These are phyloP conservation scores for Aspergillus luchuensis DNA, from an alignment of 2,329 filamentous ascomycete species.

Conservation along the genomic window DNA sequence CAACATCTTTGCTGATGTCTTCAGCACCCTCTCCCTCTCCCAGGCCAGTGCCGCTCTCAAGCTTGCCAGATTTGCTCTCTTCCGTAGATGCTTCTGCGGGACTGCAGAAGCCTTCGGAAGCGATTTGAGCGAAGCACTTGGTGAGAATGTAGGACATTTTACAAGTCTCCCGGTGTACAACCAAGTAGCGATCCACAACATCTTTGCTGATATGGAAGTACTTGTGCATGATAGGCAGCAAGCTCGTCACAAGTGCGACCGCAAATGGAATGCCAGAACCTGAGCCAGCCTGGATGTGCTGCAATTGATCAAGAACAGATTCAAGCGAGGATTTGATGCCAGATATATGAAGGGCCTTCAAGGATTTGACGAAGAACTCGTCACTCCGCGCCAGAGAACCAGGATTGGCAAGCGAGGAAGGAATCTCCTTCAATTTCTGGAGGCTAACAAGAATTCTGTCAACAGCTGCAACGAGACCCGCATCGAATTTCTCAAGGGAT, in stretches of 20 bases:
- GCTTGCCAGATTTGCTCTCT: constrained; percentile 70
- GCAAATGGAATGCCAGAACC: constrained; percentile 48
- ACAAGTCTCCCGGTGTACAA: constrained; percentile 69
- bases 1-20: constrained; percentile 96
- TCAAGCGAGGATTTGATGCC: constrained; percentile 55
- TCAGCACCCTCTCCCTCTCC: constrained; percentile 94
- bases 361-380: constrained; percentile 54
- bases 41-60: constrained; percentile 89
- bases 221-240: constrained; percentile 72
- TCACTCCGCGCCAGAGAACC: constrained; percentile 65
- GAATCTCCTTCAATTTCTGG: constrained; percentile 64
- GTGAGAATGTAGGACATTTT: constrained; percentile 75
- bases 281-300: constrained; percentile 48
- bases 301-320: constrained; percentile 50
- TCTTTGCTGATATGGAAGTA: constrained; percentile 66
- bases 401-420: constrained; percentile 61
- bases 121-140: constrained; percentile 75
- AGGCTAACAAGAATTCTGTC: constrained; percentile 78
- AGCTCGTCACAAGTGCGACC: constrained; percentile 60
- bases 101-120: constrained; percentile 85
- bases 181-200: constrained; percentile 60
- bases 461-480: constrained; percentile 63
- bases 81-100: constrained; percentile 78
- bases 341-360: constrained; percentile 61
- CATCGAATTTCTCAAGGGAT: constrained; percentile 54